Conservation (phyloP, 202 grass and related monocot species). For the Bolboschoenoplectus hybrid region DNA sequence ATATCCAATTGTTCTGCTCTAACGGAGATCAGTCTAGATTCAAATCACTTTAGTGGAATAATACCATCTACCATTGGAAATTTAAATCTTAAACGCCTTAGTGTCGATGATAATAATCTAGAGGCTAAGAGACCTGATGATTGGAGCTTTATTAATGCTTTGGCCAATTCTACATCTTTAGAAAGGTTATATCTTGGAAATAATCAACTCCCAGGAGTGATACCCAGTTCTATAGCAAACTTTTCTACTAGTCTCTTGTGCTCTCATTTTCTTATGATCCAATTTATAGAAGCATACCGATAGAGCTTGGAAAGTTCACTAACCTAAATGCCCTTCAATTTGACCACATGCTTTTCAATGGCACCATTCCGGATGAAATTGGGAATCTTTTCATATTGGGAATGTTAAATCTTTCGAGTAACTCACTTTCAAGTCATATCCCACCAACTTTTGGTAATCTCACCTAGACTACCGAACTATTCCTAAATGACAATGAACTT, state of each 20-base stretch:
- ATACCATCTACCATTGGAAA: conserved; percentile 19
- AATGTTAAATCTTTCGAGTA: not conserved
- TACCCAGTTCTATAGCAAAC: no score
- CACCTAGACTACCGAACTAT: not conserved
- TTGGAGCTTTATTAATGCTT: conserved; percentile 42
- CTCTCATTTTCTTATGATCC: no score
- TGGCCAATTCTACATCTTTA: conserved; percentile 33
- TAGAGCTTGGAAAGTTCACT: conserved; percentile 12
- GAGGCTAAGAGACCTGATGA: conserved; percentile 37
- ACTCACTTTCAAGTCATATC: conserved; percentile 43
- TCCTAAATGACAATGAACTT: conserved; percentile 25
- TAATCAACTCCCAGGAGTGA: no score
- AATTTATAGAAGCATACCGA: no score
- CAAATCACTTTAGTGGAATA: conserved; percentile 30
- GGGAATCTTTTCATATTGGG: conserved; percentile 15
- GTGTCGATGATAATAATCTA: conserved; percentile 36
- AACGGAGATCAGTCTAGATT: not conserved
- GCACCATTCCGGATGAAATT: conserved; percentile 36
- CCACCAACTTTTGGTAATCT: conserved; percentile 31
- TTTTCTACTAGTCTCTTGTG: no score
- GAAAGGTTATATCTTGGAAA: not conserved
- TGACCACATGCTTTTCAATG: conserved; percentile 12
- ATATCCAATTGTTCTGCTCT: conserved; percentile 39
- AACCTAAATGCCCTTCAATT: conserved; percentile 1
- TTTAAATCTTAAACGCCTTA: no score